Percentiles rank a stretch among this genome's conserved stretches.
These are phyloP conservation scores for Salix dunnii DNA, from an alignment of 345 rosid genomes.

Conservation along the genomic window DNA sequence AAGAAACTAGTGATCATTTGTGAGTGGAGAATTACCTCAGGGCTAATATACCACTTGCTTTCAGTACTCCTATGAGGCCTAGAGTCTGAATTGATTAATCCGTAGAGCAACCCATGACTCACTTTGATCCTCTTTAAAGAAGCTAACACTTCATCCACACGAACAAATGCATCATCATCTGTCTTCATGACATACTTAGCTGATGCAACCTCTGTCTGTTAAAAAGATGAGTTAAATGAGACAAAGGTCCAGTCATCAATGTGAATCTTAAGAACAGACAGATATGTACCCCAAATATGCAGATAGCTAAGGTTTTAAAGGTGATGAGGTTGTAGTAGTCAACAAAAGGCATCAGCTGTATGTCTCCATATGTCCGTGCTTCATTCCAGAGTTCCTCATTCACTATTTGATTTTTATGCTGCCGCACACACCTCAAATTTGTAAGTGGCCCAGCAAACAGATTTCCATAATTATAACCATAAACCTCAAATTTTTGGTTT, in stretches of 20 bases:
- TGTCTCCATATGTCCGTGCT: constrained; percentile 74
- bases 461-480: not conserved
- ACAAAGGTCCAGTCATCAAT: not conserved
- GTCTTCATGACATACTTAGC: constrained; percentile 95
- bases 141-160: constrained; percentile 78
- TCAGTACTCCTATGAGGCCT: constrained; percentile 76
- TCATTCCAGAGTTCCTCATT: constrained; percentile 94
- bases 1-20: not conserved
- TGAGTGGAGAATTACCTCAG: constrained; percentile 46
- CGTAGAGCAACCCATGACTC: constrained; percentile 69
- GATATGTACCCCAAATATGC: constrained; percentile 84
- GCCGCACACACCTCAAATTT: constrained; percentile 32
- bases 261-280: constrained; percentile 1
- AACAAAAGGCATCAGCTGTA: constrained; percentile 96
- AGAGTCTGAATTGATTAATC: constrained; percentile 81
- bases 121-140: constrained; percentile 58
- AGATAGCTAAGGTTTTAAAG: constrained; percentile 95
- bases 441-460: constrained; percentile 18
- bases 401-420: constrained; percentile 91
- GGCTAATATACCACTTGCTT: constrained; percentile 95
- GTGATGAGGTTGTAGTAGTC: constrained; percentile 95
- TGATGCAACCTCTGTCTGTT: constrained; percentile 69
- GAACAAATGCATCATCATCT: constrained; percentile 96
- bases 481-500: not conserved
- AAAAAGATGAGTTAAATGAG: constrained; percentile 1